phyloP scores from a whole-genome alignment of 345 rosid genomes.

The Carallia brachiata region DNA sequence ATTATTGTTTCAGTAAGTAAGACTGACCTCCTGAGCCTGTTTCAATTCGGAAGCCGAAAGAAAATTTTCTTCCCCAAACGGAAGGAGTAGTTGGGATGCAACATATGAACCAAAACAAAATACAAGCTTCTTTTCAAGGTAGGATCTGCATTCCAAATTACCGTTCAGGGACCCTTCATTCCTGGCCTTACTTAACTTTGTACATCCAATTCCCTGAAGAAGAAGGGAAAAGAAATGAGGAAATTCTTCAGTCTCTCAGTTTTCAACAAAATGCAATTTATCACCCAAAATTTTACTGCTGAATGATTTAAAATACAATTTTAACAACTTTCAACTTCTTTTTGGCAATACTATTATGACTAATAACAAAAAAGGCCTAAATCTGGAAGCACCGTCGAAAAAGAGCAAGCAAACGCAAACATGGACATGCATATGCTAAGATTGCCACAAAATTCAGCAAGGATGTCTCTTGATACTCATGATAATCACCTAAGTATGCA shows the following conservation, averaged over 20 bases:
- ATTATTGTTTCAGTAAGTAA: slow-evolving; percentile 6
- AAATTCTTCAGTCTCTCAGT: slow-evolving; percentile 7
- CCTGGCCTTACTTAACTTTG: slow-evolving; percentile 73
- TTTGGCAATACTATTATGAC: neutral
- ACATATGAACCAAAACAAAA: slow-evolving; percentile 89
- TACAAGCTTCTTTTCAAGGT: slow-evolving; percentile 93
- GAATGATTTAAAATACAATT: neutral
- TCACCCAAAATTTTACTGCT: neutral
- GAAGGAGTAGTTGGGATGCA: slow-evolving; percentile 85
- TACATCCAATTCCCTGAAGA: slow-evolving; percentile 83
- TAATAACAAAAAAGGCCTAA: neutral
- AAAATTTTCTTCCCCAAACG: slow-evolving; percentile 77
- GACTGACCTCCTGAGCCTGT: slow-evolving; percentile 84
- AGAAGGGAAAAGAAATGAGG: neutral
- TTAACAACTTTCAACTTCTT: slow-evolving; percentile 8
- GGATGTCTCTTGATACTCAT: neutral
- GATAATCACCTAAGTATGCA: neutral
- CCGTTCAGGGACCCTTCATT: slow-evolving; percentile 64
- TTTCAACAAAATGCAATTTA: neutral
- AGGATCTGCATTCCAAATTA: slow-evolving; percentile 80
- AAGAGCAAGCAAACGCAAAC: neutral
- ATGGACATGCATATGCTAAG: neutral
- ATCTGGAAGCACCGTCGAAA: neutral
- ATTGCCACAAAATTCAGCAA: neutral
- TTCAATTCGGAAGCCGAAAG: slow-evolving; percentile 74